Base-by-base conservation (phyloP, 129 eudicot genomes). In the Artemisia annua region DNA sequence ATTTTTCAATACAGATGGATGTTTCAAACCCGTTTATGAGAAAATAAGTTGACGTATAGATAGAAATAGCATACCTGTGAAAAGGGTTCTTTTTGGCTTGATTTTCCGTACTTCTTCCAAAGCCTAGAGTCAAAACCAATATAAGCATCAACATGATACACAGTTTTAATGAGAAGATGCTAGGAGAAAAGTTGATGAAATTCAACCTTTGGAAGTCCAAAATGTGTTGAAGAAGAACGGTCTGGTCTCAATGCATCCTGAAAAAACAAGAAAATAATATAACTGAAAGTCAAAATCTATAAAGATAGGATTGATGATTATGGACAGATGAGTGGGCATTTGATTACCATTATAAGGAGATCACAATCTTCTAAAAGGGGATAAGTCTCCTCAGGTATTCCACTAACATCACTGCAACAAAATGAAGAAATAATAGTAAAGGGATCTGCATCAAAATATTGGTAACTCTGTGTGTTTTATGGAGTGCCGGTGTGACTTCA, bases 161-260 rank as follows among this genome's bases (percentile, higher is more conserved):
- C 15, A 43, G 10, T 28, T 59, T 14, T 72, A 62, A 66, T 6
- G 35, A 72, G 9, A 51, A 13, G 62, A 59, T 5, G 32, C 63
- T 28, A 72, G 28, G 14, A 55, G 12, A 4, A 26, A 32, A 44
- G 26, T 30, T 52, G 4, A 39, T 24, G 7, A 70, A 67, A 66
- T 28, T 55, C 46, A 69, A 91, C 97, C 87, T 79, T 78, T 60
- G 99, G 99, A 85, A 95, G 99, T 74, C 97, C 99, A 74, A 95
- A 95, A 82, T 95, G 99, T 11, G 99, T 95, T 50, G 96, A 67
- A 75, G 99, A 88, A 67, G 97, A 95, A 53, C 96, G 86, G 70
- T 86, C 96, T 62, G 97, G 99, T 72, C 97, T 88, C 80, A 90
- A 46, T 19, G 97, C 99, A 79, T 95, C 99, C 96, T 95, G 76